Evolutionary conservation across 2,329 filamentous ascomycete species (phyloP).

Genomic region (Scopulariopsis brevicaulis): DNA sequence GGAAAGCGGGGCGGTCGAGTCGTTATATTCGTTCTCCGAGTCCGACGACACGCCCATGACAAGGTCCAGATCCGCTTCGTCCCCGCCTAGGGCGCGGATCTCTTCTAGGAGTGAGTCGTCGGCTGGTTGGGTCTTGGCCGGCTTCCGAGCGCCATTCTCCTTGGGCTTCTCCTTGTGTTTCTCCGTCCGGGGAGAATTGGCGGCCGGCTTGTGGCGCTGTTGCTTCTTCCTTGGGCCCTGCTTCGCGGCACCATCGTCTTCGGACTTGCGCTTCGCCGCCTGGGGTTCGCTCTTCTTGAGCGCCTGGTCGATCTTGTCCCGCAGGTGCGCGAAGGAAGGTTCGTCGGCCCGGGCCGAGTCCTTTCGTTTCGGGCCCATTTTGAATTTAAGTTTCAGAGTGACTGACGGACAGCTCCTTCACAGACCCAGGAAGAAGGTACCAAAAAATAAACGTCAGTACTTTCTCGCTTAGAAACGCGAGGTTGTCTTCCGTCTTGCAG

Average conservation of each 20-base stretch:
- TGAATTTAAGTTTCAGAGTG: background rate
- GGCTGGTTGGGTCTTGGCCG: slow-evolving; percentile 2
- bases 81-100: slow-evolving; percentile 53
- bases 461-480: background rate
- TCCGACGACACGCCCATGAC: slow-evolving; percentile 39
- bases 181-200: slow-evolving; percentile 11
- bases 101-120: slow-evolving; percentile 40
- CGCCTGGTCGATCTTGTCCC: background rate
- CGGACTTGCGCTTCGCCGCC: background rate
- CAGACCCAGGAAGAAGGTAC: background rate
- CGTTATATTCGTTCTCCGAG: slow-evolving; percentile 20
- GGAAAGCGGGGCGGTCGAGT: slow-evolving; percentile 20
- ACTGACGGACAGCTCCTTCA: background rate
- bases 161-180: background rate
- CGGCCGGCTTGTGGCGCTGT: slow-evolving; percentile 11
- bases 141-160: background rate
- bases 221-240: slow-evolving; percentile 12
- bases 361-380: background rate
- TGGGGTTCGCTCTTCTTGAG: background rate
- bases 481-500: background rate
- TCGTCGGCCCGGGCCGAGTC: background rate
- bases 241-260: background rate
- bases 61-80: slow-evolving; percentile 52
- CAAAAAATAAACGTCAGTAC: background rate
- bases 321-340: background rate